These are phyloP conservation scores for Candida frijolesensis DNA, from an alignment of 1,139 yeast species.

Conservation along the genomic window DNA sequence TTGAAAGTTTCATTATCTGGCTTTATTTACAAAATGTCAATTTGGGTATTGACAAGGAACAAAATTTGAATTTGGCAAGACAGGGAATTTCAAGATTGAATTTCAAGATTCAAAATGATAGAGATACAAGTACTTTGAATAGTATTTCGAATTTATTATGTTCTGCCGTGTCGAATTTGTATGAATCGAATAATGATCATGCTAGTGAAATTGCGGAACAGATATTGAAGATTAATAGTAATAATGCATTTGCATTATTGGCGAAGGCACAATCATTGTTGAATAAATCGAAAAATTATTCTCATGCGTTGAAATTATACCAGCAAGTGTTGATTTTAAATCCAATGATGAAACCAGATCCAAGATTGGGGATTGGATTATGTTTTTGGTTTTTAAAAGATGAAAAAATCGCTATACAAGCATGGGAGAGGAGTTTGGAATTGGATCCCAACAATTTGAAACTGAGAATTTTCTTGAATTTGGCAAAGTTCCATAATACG, in stretches of 20 bases:
- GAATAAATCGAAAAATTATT: constrained; percentile 66
- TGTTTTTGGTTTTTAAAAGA: constrained; percentile 91
- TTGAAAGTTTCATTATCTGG: constrained; percentile 76
- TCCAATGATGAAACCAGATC: constrained; percentile 84
- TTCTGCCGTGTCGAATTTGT: constrained; percentile 54
- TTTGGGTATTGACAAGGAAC: constrained; percentile 28
- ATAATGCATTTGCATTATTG: constrained; percentile 74
- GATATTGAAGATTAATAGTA: constrained; percentile 49
- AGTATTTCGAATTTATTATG: constrained; percentile 55
- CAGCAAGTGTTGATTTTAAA: constrained; percentile 79
- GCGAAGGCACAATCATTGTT: constrained; percentile 85
- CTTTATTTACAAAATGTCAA: constrained; percentile 50
- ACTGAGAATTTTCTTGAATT: constrained; percentile 65
- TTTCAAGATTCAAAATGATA: constrained; percentile 19
- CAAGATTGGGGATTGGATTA: constrained; percentile 91
- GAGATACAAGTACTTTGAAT: constrained; percentile 17
- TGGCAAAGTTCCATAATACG: constrained; percentile 69
- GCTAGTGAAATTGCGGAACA: constrained; percentile 66
- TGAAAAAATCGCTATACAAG: constrained; percentile 67
- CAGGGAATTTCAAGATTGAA: constrained; percentile 21
- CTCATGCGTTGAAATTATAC: constrained; percentile 74
- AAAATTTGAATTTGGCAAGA: constrained; percentile 26
- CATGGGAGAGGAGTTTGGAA: constrained; percentile 84
- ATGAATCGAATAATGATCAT: constrained; percentile 57
- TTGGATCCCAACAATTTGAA: constrained; percentile 62